Evolutionary conservation across 768 basidiomycete species (phyloP), one percentile per base, ranked within the genome.

Genomic region (Boletus rex-veris): DNA sequence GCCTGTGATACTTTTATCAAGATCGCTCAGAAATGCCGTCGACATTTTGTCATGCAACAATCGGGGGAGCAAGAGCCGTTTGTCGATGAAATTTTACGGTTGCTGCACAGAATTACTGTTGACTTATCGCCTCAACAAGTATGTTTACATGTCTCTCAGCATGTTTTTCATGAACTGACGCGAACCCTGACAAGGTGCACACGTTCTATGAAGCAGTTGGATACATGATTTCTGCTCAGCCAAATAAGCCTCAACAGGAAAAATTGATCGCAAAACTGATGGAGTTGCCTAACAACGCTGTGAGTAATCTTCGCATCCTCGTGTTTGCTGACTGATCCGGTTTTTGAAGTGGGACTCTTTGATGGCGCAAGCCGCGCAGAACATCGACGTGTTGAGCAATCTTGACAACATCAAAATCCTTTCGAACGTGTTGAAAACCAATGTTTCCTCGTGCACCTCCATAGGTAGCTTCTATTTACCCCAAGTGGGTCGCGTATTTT

Each of bases 1-100:
- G 97, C 97, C 43, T 99, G 97, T 74, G 97, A 99, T 70, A 99
- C 97, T 0, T 99, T 99, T 74, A 98, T 99, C 78, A 99, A 98
- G 75, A 99, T 99, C 63, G 93, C 97, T 21, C 97, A 99, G 71
- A 99, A 98, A 72, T 98, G 95, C 70, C 81, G 94, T 39, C 82
- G 96, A 50, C 97, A 99, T 72, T 99, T 99, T 64, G 93, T 99
- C 55, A 93, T 98, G 89, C 92, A 95, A 67, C 97, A 99, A 71
- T 88, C 93, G 9, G 93, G 93, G 55, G 97, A 99, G 72, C 84
- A 84, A 50, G 97, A 99, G 67, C 97, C 97, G 2, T 99, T 98
- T 71, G 89, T 99, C 42, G 95, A 98, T 64, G 97, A 99, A 73
- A 98, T 99, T 54, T 73, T 99, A 45, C 85, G 94, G 50, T 77